Conservation (phyloP, 352 stramenopile species). For the Phytophthora pini region DNA sequence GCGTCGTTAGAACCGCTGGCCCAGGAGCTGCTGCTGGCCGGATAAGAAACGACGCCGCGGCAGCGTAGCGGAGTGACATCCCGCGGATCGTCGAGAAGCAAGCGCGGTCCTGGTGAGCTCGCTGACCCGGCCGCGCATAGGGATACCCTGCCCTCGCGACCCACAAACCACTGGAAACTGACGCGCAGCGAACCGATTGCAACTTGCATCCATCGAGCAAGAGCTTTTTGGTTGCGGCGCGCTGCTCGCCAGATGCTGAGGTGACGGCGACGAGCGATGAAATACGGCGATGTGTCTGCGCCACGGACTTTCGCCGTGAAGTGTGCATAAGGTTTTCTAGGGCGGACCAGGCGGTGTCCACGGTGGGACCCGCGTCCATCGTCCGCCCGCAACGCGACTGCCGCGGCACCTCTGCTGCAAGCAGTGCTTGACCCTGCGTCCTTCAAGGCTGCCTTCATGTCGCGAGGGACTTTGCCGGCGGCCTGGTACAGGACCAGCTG, state of each 20-base stretch:
- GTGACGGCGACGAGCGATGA: slow-evolving; percentile 21
- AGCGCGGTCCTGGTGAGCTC: slow-evolving; percentile 2
- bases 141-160: neutral
- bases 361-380: slow-evolving; percentile 12
- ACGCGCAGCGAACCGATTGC: slow-evolving; percentile 1
- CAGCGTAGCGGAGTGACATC: neutral
- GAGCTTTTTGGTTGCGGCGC: slow-evolving; percentile 14
- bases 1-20: neutral
- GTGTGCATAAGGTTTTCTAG: neutral
- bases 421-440: slow-evolving; percentile 1
- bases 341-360: slow-evolving; percentile 20
- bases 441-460: slow-evolving; percentile 33
- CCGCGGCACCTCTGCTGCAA: slow-evolving; percentile 2
- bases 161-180: slow-evolving; percentile 2
- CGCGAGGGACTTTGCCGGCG: slow-evolving; percentile 23
- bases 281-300: slow-evolving; percentile 26
- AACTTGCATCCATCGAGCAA: neutral
- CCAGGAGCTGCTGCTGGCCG: neutral
- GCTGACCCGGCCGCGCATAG: slow-evolving; percentile 6
- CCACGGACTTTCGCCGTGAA: too few species aligned
- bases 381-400: neutral
- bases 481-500: neutral
- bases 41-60: neutral
- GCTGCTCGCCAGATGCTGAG: slow-evolving; percentile 17
- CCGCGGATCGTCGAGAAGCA: neutral